Base-by-base conservation (phyloP, 306 rosid genomes). In the Mimosa pudica region DNA sequence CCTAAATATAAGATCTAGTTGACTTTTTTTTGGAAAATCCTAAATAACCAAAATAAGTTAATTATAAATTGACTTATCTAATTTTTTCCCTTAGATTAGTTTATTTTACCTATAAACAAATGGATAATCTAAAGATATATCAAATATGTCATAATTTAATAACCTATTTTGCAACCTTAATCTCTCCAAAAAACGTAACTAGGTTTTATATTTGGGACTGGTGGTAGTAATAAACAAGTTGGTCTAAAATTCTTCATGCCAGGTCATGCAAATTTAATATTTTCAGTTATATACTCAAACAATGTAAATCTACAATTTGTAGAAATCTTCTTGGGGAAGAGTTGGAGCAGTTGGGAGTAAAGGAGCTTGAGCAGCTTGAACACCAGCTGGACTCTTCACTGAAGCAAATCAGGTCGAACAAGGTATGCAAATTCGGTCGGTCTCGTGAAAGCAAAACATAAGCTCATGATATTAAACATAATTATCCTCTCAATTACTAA, bases 301-400 rank as follows among this genome's bases (percentile, higher is more conserved):
- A 61, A 44, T 70, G 60, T 68, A 66, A 62, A 30, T 72, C 0
- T 47, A 16, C 20, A 66, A 47, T 70, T 0, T 67, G 78, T 75
- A 93, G 98, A 65, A 82, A 85, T 79, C 54, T 93, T 64, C 90
- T 89, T 82, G 98, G 94, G 38, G 97, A 93, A 83, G 90, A 91
- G 51, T 75, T 93, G 86, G 92, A 88, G 47, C 81, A 83, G 46
- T 73, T 93, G 69, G 89, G 83, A 65, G 30, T 74, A 2, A 83
- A 79, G 41, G 94, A 93, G 42, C 93, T 93, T 46, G 89, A 85
- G 73, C 92, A 87, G 70, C 86, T 93, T 74, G 98, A 93, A 82
- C 70, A 71, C 63, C 90, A 88, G 54, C 73, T 93, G 36, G 98
- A 91, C 75, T 70, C 74, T 81, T 78, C 98, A 7, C 67, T 93